Percentiles rank a stretch among this genome's conserved stretches.
phyloP scores from a whole-genome alignment of 2,329 filamentous ascomycete species.

The Xenoacremonium recifei region DNA sequence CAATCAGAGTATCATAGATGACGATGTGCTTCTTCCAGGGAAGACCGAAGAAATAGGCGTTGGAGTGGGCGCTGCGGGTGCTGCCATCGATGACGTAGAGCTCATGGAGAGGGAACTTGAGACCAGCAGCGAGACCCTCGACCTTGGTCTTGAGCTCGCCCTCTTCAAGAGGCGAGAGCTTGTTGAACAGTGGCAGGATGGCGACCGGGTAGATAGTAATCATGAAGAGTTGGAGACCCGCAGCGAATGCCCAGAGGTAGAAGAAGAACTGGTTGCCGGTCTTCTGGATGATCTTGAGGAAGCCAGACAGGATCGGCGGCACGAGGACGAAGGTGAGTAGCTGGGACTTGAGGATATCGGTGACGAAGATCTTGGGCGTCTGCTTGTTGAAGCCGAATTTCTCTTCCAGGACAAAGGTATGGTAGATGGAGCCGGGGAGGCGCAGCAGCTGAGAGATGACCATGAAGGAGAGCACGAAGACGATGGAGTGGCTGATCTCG shows the following conservation, averaged over 20 bases:
- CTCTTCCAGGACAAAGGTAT: slow-evolving; percentile 94
- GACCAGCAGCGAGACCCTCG: slow-evolving; percentile 75
- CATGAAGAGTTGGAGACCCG: slow-evolving; percentile 86
- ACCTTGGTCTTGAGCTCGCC: slow-evolving; percentile 86
- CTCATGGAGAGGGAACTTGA: slow-evolving; percentile 90
- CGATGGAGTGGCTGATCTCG: slow-evolving; percentile 89
- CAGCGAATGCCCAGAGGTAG: slow-evolving; percentile 93
- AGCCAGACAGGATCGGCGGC: slow-evolving; percentile 84
- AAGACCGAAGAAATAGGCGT: slow-evolving; percentile 93
- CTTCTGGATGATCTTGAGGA: slow-evolving; percentile 90
- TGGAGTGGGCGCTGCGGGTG: slow-evolving; percentile 83
- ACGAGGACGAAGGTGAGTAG: slow-evolving; percentile 76
- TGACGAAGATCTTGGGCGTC: slow-evolving; percentile 82
- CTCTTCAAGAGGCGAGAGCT: slow-evolving; percentile 86
- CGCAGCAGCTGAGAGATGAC: slow-evolving; percentile 77
- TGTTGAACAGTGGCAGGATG: slow-evolving; percentile 97
- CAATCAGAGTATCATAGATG: slow-evolving; percentile 95
- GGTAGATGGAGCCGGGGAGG: slow-evolving; percentile 82
- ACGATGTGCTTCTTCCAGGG: slow-evolving; percentile 99
- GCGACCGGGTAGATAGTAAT: slow-evolving; percentile 95
- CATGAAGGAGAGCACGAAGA: slow-evolving; percentile 88
- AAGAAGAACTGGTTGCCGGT: slow-evolving; percentile 96
- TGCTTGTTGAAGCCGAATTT: slow-evolving; percentile 99
- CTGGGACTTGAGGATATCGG: slow-evolving; percentile 89
- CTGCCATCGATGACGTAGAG: slow-evolving; percentile 93